A percentile compares a stretch with the other conserved stretches of the same genome.
phyloP scores from a whole-genome alignment of 140 eudicot genomes.

The Ambrosia hybrid region DNA sequence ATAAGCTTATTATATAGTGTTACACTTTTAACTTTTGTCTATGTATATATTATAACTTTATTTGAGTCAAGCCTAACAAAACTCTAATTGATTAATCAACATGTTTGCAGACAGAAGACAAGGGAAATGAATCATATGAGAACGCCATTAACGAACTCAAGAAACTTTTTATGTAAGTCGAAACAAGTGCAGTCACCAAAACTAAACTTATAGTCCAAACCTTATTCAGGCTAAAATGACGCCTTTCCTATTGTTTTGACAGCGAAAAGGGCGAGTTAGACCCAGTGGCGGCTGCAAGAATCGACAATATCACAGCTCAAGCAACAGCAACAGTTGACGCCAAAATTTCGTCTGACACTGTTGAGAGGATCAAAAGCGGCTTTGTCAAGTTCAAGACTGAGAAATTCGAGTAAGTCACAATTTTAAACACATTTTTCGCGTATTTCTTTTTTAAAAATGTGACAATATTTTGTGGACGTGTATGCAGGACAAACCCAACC shows the following conservation, averaged over 20 bases:
- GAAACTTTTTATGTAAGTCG: conserved; percentile 69
- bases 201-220: not conserved
- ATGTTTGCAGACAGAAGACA: conserved; percentile 72
- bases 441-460: not conserved
- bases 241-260: conserved; percentile 3
- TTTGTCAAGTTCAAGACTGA: conserved; percentile 79
- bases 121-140: conserved; percentile 60
- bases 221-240: not conserved
- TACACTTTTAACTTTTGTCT: not conserved
- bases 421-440: not conserved
- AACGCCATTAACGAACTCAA: conserved; percentile 78
- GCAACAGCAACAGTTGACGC: conserved; percentile 35
- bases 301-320: conserved; percentile 70
- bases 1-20: too few relatives aligned
- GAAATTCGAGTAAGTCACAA: conserved; percentile 58
- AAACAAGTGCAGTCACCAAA: not conserved
- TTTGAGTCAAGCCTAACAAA: not conserved
- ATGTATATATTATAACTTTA: not conserved
- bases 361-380: conserved; percentile 79
- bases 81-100: not conserved
- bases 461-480: conserved; percentile 2
- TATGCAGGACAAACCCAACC: conserved; percentile 75
- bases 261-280: conserved; percentile 86
- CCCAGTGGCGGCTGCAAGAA: conserved; percentile 74
- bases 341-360: conserved; percentile 37